These are phyloP conservation scores for Leishmania major DNA, from an alignment of 208 protist genomes.

Conservation along the genomic window DNA sequence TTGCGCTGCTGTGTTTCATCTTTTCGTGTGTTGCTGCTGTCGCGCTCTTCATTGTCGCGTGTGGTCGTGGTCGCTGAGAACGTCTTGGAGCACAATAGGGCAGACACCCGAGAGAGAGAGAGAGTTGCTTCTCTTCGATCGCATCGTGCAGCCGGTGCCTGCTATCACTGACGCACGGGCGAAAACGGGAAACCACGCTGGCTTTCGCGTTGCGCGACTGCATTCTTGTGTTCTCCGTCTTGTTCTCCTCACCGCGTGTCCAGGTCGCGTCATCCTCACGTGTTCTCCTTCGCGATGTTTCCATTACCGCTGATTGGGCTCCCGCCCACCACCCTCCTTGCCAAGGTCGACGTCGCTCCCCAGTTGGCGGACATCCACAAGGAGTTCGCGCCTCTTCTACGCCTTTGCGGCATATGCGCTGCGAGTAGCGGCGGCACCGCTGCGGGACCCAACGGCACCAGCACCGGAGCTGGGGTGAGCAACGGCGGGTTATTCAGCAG, in stretches of 20 bases:
- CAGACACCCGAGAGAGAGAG: neutral
- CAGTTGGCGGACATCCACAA: constrained; percentile 36
- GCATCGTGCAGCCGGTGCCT: neutral
- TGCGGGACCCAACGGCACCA: constrained; percentile 3
- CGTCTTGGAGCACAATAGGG: no score
- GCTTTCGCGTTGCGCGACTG: neutral
- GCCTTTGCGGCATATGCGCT: constrained; percentile 27
- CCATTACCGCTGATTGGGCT: constrained; percentile 13
- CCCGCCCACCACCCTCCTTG: constrained; percentile 16
- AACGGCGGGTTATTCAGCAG: constrained; percentile 10
- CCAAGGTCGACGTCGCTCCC: constrained; percentile 30
- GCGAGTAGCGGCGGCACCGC: constrained; percentile 5
- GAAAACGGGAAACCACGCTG: neutral
- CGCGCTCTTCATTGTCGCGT: neutral
- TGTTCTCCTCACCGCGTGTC: neutral
- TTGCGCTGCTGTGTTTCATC: neutral
- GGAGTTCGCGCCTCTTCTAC: constrained; percentile 36
- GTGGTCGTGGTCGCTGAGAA: neutral
- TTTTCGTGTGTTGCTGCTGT: neutral
- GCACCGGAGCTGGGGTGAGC: constrained; percentile 9
- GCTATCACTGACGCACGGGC: neutral
- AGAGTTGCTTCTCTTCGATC: neutral
- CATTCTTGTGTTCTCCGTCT: neutral
- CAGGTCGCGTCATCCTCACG: neutral
- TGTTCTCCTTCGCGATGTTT: constrained; percentile 5